Percentiles rank a stretch among this genome's conserved stretches.
phyloP scores from a whole-genome alignment of 164 flowering plant species.

The Brasenia schreberi region DNA sequence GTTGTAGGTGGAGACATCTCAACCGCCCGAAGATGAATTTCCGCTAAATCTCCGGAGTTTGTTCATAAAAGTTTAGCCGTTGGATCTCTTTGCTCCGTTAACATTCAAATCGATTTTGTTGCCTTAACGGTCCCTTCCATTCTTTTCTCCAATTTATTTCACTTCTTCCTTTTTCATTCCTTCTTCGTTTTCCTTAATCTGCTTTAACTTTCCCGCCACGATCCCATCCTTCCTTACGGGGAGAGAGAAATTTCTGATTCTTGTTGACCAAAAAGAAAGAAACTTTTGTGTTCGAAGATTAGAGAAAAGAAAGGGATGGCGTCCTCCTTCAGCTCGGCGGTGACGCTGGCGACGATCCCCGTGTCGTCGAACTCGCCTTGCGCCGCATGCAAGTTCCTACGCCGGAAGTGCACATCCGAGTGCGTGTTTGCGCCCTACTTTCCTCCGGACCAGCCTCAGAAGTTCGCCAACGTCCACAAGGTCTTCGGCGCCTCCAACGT shows the following conservation, averaged over 20 bases:
- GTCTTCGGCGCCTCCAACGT: slow-evolving; percentile 90
- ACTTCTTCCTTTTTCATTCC: background rate
- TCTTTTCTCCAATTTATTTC: too few species aligned
- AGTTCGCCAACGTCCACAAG: slow-evolving; percentile 79
- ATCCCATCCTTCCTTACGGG: background rate
- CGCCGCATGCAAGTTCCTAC: slow-evolving; percentile 80
- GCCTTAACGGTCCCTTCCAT: background rate
- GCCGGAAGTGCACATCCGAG: slow-evolving; percentile 83
- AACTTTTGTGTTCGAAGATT: too few species aligned
- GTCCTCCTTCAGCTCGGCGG: background rate
- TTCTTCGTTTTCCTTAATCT: background rate
- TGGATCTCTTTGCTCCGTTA: background rate
- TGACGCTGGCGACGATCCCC: slow-evolving; percentile 19
- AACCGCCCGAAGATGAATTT: too few species aligned
- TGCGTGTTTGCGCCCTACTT: slow-evolving; percentile 87
- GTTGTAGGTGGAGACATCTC: background rate
- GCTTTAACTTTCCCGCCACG: background rate
- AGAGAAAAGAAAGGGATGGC: background rate
- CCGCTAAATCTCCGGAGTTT: background rate
- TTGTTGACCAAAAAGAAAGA: background rate
- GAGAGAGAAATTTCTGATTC: background rate
- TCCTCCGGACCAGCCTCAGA: slow-evolving; percentile 93
- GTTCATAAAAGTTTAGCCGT: background rate
- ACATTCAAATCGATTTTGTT: background rate
- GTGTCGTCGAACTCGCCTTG: slow-evolving; percentile 67